Evolutionary conservation across 2,329 filamentous ascomycete species (phyloP), one percentile per base, ranked within the genome.

Genomic region (Pseudonectria foliicola): DNA sequence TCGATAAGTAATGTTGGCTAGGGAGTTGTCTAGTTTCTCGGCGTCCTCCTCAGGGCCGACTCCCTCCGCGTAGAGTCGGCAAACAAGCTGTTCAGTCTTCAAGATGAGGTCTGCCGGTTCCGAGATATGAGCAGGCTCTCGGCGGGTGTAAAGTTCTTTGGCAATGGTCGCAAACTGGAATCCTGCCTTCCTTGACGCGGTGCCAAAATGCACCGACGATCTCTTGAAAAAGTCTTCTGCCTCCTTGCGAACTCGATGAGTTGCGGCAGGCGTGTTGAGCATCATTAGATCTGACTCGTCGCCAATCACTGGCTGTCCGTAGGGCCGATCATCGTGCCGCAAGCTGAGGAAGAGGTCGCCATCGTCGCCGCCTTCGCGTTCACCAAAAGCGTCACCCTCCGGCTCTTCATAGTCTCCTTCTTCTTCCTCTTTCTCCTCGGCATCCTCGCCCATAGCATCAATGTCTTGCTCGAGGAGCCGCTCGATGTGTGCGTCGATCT

Each of bases 71-170:
- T 85, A 85, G 13, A 89, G 64, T 34, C 68, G 68, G 32, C 70
- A 70, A 26, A 94, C 64, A 27, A 86, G 62, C 26, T 77, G 71
- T 55, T 95, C 89, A 10, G 85, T 93, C 31, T 75, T 70, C 24
- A 93, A 62, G 29, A 95, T 77, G 13, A 94, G 59, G 29, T 80
- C 70, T 40, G 82, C 77, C 2, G 80, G 66, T 60, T 95, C 90
- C 4, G 69, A 68, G 29, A 93, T 65, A 13, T 62, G 52, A 1
- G 83, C 76, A 24, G 73, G 65, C 25, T 72, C 72, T 55, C 75
- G 55, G 57, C 65, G 56, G 5, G 38, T 55, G 67, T 80, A 77
- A 8, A 89, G 60, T 41, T 82, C 80, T 54, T 82, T 84, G 21
- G 85, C 85, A 39, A 94, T 77, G 6, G 73, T 66, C 4, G 78